Base-by-base conservation (phyloP, 2,329 filamentous ascomycete species). In the Verticillium albo-atrum region DNA sequence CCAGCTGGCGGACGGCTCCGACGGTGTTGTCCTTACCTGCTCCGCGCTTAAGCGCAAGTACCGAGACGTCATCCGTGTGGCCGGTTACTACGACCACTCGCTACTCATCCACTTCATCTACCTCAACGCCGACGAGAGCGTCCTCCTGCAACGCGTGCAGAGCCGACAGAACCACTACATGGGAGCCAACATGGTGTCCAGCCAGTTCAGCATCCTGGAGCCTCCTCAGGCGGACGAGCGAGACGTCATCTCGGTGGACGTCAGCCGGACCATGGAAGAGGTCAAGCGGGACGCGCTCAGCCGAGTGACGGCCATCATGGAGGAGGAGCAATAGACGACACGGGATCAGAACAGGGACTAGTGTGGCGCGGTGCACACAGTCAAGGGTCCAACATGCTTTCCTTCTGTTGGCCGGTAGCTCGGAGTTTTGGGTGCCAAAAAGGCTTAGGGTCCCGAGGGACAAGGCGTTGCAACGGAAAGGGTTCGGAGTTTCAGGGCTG, bases 41-140 rank as follows among this genome's bases (percentile, higher is more conserved):
- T 97, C 92, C 14, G 95, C 94, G 1, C 83, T 99, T 58, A 98
- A 98, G 82, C 90, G 91, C 73, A 97, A 96, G 77, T 99, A 99
- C 80, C 89, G 95, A 67, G 95, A 99, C 68, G 90, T 94, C 63
- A 91, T 95, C 72, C 86, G 91, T 32, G 87, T 93, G 9, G 90
- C 90, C 7, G 87, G 87, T 17, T 92, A 93, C 77, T 89, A 89
- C 73, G 82, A 87, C 64, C 84, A 87, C 58, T 82, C 84, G 58
- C 84, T 93, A n/a, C 80, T 84, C 62, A 85, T 98, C 56, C 94
- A 97, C 76, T 98, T 99, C 72, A 88, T 99, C 67, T 99, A 94
- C 76, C 87, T 99, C 42, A 84, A 89, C 64, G 92, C 93, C 1
- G 79, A 85, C 51, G 90, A 96, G 73, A 83, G 87, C 60, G 82